These are phyloP conservation scores for Gentiana straminea DNA, from an alignment of 257 asterid genomes.

Conservation along the genomic window DNA sequence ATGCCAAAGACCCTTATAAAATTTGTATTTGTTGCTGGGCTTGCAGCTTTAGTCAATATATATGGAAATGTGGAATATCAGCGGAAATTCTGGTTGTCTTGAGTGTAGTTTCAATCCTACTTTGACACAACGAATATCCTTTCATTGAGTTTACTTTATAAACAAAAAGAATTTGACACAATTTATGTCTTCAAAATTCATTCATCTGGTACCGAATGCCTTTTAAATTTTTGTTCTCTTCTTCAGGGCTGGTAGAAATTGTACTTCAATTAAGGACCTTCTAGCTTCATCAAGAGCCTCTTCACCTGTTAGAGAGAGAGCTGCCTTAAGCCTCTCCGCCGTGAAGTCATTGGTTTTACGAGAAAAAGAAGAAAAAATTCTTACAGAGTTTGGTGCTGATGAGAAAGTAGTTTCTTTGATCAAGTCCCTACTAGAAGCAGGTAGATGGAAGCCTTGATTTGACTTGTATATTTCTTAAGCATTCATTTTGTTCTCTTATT, in stretches of 20 bases:
- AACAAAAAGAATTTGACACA: neutral
- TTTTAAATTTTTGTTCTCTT: constrained; percentile 6
- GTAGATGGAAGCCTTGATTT: constrained; percentile 50
- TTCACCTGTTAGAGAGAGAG: constrained; percentile 93
- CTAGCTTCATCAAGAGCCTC: constrained; percentile 68
- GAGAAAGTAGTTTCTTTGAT: constrained; percentile 62
- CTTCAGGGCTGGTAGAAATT: constrained; percentile 49
- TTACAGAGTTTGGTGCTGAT: constrained; percentile 68
- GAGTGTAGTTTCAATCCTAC: too few species aligned
- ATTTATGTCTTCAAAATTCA: neutral
- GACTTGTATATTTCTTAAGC: constrained; percentile 15
- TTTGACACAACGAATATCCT: neutral
- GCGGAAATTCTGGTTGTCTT: neutral
- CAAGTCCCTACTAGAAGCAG: constrained; percentile 67
- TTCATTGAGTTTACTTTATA: neutral
- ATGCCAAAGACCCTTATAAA: neutral
- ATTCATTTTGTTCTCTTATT: constrained; percentile 23
- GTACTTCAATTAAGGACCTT: constrained; percentile 75
- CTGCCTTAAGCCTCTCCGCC: constrained; percentile 82
- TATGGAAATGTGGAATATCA: neutral
- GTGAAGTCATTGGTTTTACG: constrained; percentile 86
- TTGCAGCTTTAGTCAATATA: too few species aligned
- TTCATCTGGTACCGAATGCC: neutral
- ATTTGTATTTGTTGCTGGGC: too few species aligned
- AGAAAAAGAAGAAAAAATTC: constrained; percentile 77